Percentiles rank a stretch among this genome's conserved stretches.
Evolutionary conservation across 1,284 basidiomycete species (phyloP).

Genomic region (Mycosarcoma mackinlayi): DNA sequence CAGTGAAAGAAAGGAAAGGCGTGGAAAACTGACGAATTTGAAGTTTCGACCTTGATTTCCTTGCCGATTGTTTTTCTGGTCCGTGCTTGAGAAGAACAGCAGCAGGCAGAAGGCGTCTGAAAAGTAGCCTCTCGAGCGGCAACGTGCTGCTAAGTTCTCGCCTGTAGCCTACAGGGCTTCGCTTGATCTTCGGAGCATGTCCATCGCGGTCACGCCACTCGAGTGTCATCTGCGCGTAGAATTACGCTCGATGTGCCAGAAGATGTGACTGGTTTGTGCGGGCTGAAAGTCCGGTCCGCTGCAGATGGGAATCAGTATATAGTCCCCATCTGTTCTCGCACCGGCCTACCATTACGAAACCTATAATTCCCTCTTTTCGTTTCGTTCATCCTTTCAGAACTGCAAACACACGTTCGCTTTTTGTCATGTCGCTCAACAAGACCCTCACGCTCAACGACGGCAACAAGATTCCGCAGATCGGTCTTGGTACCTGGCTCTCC

Average conservation of each 20-base stretch:
- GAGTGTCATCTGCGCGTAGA: no score
- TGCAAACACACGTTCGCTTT: neutral
- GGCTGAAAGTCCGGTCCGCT: no score
- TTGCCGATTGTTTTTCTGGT: no score
- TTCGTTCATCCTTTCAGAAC: no score
- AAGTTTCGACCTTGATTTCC: neutral
- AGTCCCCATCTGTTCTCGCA: no score
- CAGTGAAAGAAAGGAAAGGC: conserved; percentile 2
- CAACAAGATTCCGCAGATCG: conserved; percentile 69
- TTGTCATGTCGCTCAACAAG: conserved; percentile 57
- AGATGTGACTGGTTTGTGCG: no score
- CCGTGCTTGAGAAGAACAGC: conserved; percentile 17
- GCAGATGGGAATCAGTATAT: no score
- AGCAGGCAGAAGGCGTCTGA: neutral
- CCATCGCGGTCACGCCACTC: conserved; percentile 8
- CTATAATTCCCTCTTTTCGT: neutral
- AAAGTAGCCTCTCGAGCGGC: no score
- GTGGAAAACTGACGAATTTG: conserved; percentile 16
- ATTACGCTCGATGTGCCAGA: no score
- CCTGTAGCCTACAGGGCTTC: neutral
- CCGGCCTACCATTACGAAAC: no score
- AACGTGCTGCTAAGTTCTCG: no score
- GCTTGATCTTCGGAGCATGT: conserved; percentile 18
- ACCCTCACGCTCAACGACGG: conserved; percentile 64
- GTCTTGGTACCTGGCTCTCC: conserved; percentile 85